A percentile compares a stretch with the other conserved stretches of the same genome.
phyloP scores from a whole-genome alignment of 805 yeast species.

The Teunomyces atbi region DNA sequence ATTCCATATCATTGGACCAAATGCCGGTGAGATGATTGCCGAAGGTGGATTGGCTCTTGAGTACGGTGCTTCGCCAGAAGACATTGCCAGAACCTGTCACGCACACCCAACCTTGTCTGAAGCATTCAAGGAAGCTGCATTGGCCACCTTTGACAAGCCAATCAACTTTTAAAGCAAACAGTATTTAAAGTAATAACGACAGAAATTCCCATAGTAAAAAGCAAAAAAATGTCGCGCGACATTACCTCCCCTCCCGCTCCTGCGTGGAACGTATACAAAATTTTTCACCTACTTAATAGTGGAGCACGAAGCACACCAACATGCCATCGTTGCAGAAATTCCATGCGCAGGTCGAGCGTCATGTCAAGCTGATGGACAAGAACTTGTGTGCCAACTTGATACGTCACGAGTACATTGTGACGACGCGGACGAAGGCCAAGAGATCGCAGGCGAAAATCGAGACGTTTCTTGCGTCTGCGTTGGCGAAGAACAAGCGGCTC shows the following conservation, averaged over 20 bases:
- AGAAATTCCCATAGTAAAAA: neutral
- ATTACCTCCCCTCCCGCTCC: too few species aligned
- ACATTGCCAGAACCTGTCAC: constrained; percentile 94
- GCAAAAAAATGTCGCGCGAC: constrained; percentile 2
- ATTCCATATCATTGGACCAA: constrained; percentile 95
- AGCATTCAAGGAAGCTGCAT: constrained; percentile 97
- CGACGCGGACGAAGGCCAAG: constrained; percentile 44
- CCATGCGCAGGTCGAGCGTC: constrained; percentile 43
- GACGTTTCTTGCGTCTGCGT: constrained; percentile 32
- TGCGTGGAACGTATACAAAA: neutral
- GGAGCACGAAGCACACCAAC: neutral
- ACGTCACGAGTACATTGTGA: constrained; percentile 44
- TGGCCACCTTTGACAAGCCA: constrained; percentile 89
- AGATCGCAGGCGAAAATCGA: constrained; percentile 43
- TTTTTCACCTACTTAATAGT: neutral
- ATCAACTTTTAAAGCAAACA: constrained; percentile 72
- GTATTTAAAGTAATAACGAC: neutral
- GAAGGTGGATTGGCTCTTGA: constrained; percentile 97
- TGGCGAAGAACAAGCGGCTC: constrained; percentile 25
- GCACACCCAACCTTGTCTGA: constrained; percentile 98
- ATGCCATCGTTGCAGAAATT: constrained; percentile 44
- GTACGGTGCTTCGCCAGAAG: constrained; percentile 98
- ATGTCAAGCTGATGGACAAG: constrained; percentile 43
- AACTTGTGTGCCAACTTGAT: constrained; percentile 42
- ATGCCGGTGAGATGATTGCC: constrained; percentile 99